Evolutionary conservation across 345 rosid genomes (phyloP).

Genomic region (Capsella bursapastoris): DNA sequence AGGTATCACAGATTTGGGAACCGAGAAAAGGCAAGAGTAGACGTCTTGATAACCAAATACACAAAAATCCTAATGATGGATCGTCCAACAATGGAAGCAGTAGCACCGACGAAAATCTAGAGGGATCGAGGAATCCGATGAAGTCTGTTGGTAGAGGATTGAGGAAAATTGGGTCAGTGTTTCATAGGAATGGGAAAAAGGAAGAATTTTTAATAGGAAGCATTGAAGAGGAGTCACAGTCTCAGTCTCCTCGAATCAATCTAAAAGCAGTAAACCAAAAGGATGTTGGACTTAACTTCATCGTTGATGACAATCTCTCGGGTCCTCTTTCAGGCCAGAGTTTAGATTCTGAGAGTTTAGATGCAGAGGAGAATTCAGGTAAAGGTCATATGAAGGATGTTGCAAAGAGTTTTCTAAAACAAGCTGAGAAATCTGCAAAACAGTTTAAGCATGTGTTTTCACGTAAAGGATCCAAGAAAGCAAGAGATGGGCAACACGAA

Average conservation of each 20-base stretch:
- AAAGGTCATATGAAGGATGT: constrained; percentile 58
- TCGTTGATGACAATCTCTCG: constrained; percentile 55
- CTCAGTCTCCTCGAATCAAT: constrained; percentile 62
- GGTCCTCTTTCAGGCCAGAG: constrained; percentile 43
- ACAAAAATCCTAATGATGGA: constrained; percentile 47
- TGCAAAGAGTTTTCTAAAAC: constrained; percentile 67
- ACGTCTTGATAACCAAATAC: constrained; percentile 54
- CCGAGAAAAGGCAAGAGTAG: constrained; percentile 82
- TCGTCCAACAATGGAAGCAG: constrained; percentile 54
- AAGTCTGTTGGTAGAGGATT: constrained; percentile 56
- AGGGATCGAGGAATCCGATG: constrained; percentile 45
- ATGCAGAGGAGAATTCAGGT: constrained; percentile 51
- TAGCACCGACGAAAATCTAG: constrained; percentile 56
- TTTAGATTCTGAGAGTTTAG: constrained; percentile 38
- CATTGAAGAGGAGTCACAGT: constrained; percentile 49
- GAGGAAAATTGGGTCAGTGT: constrained; percentile 55
- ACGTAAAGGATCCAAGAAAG: constrained; percentile 63
- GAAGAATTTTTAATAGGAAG: constrained; percentile 47
- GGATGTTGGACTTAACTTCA: constrained; percentile 54
- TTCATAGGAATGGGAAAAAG: constrained; percentile 53
- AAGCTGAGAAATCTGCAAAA: constrained; percentile 66
- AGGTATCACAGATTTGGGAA: constrained; percentile 77
- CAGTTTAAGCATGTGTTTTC: constrained; percentile 66
- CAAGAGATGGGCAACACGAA: constrained; percentile 38
- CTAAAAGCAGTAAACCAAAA: constrained; percentile 58